These are phyloP conservation scores for Leptosphaerulina australis DNA, from an alignment of 2,329 filamentous ascomycete species.

Conservation along the genomic window DNA sequence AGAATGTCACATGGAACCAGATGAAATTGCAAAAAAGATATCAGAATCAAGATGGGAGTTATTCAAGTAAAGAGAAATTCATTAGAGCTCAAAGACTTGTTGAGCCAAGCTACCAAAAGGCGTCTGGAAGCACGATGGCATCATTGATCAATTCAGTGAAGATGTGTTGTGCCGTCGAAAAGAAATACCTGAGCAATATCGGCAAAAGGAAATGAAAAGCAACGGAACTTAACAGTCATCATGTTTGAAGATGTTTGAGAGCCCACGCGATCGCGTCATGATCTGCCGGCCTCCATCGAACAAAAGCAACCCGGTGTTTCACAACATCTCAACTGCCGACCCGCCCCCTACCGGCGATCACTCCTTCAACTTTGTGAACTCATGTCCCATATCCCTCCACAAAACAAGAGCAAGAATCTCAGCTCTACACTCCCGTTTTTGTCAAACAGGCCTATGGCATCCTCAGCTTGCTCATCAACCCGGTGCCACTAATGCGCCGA, in stretches of 20 bases:
- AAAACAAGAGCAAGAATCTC: conserved; percentile 3
- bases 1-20: too few species aligned
- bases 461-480: conserved; percentile 6
- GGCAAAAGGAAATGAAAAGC: not conserved
- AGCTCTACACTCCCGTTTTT: conserved; percentile 8
- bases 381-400: conserved; percentile 1
- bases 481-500: conserved; percentile 6
- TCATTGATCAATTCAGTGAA: too few species aligned
- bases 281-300: not conserved
- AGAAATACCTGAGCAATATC: not conserved
- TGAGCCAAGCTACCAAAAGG: too few species aligned
- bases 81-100: too few species aligned
- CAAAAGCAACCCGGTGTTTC: conserved; percentile 4
- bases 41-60: too few species aligned
- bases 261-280: not conserved
- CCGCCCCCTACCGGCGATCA: conserved; percentile 1
- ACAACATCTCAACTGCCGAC: conserved; percentile 2
- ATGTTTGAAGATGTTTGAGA: not conserved
- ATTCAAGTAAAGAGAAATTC: too few species aligned
- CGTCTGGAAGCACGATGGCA: too few species aligned
- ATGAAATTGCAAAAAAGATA: too few species aligned
- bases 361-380: not conserved
- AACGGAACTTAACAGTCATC: not conserved
- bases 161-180: too few species aligned
- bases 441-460: conserved; percentile 7